phyloP scores from a whole-genome alignment of 192 early-diverging fungal species.

The Entomortierella parvispora region DNA sequence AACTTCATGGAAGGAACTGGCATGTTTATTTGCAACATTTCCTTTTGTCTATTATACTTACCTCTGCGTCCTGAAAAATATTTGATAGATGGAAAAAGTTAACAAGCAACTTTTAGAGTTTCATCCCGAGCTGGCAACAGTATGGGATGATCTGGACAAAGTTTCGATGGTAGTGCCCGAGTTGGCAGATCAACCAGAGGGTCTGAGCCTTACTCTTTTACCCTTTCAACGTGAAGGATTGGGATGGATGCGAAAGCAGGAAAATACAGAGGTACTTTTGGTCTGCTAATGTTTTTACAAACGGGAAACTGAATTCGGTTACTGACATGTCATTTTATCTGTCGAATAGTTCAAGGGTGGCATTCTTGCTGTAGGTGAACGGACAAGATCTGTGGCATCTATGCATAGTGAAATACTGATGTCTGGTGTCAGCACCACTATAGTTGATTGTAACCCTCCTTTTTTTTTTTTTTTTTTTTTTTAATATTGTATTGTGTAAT shows the following conservation, averaged over 20 bases:
- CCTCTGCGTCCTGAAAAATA: neutral
- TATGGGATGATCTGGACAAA: constrained; percentile 70
- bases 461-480: neutral
- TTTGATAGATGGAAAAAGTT: constrained; percentile 52
- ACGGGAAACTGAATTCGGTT: neutral
- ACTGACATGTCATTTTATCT: constrained; percentile 11
- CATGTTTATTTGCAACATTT: neutral
- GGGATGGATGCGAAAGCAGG: constrained; percentile 86
- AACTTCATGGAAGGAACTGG: no score
- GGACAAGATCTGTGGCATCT: neutral
- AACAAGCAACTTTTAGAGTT: constrained; percentile 30
- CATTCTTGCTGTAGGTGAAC: constrained; percentile 68
- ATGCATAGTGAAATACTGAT: neutral
- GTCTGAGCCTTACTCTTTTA: constrained; percentile 78
- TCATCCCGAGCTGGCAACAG: constrained; percentile 69
- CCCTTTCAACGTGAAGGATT: constrained; percentile 92
- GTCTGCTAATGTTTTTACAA: neutral
- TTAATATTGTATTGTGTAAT: neutral
- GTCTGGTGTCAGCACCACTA: neutral
- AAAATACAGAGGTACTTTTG: constrained; percentile 54
- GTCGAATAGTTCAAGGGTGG: constrained; percentile 71
- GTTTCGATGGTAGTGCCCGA: constrained; percentile 37
- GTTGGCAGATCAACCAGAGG: constrained; percentile 69
- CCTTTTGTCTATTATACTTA: neutral
- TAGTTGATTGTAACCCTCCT: neutral